Conservation (phyloP, 352 stramenopile species). For the Phytophthora citricola region DNA sequence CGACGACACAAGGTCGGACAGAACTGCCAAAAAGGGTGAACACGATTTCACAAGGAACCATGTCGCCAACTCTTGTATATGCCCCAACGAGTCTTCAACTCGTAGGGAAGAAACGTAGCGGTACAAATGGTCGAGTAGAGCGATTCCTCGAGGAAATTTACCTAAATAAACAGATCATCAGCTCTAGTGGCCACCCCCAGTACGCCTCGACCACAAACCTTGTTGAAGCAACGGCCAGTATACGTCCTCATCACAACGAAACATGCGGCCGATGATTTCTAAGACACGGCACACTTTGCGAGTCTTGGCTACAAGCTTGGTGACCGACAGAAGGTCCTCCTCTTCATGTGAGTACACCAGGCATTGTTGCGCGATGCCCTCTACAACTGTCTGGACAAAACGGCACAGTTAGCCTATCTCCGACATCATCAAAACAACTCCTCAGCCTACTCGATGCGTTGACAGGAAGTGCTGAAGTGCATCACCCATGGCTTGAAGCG, state of each 20-base stretch:
- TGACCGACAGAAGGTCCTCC: slow-evolving; percentile 28
- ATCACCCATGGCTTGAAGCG: slow-evolving; percentile 63
- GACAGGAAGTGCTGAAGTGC: slow-evolving; percentile 60
- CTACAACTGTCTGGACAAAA: slow-evolving; percentile 24
- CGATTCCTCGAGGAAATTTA: slow-evolving; percentile 60
- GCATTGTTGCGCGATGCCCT: slow-evolving; percentile 32
- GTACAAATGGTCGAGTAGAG: slow-evolving; percentile 58
- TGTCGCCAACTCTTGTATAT: slow-evolving; percentile 37
- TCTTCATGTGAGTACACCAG: slow-evolving; percentile 11
- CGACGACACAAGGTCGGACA: slow-evolving; percentile 58
- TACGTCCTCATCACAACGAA: slow-evolving; percentile 35
- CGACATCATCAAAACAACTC: background rate
- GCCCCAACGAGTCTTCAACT: slow-evolving; percentile 44
- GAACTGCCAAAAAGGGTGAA: slow-evolving; percentile 53
- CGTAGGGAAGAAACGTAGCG: slow-evolving; percentile 39
- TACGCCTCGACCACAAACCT: slow-evolving; percentile 25
- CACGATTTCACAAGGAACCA: slow-evolving; percentile 69
- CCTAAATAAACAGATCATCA: slow-evolving; percentile 23
- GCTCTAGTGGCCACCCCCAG: background rate
- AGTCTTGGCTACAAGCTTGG: slow-evolving; percentile 45
- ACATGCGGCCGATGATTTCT: slow-evolving; percentile 34
- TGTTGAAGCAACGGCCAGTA: slow-evolving; percentile 59
- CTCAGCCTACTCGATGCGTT: slow-evolving; percentile 50
- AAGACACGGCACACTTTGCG: slow-evolving; percentile 42
- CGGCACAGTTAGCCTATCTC: slow-evolving; percentile 7